phyloP scores from a whole-genome alignment of 257 asterid species.

The Solanum lignicaule region DNA sequence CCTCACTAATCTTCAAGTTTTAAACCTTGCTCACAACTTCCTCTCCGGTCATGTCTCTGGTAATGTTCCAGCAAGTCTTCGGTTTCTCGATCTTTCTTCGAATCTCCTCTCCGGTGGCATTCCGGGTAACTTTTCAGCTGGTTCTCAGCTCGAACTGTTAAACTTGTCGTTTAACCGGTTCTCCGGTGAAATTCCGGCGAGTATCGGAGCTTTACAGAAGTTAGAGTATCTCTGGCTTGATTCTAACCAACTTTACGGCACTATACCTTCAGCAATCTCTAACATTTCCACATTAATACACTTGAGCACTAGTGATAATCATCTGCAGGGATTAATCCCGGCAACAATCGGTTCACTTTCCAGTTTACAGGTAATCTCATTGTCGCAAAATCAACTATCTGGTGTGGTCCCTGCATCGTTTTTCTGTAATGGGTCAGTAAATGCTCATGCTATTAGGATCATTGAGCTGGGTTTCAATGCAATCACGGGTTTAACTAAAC shows the following conservation, averaged over 20 bases:
- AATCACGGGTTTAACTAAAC: conserved; percentile 32
- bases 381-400: conserved; percentile 39
- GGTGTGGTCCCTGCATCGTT: conserved; percentile 46
- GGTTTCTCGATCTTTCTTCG: conserved; percentile 42
- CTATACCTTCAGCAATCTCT: conserved; percentile 58
- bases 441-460: conserved; percentile 32
- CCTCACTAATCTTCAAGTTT: conserved; percentile 26
- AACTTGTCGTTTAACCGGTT: conserved; percentile 39
- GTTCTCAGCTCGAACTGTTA: conserved; percentile 28
- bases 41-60: conserved; percentile 41
- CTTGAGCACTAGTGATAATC: conserved; percentile 51
- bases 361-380: conserved; percentile 39
- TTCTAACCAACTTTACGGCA: conserved; percentile 39
- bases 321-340: conserved; percentile 42
- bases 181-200: conserved; percentile 49
- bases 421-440: conserved; percentile 39
- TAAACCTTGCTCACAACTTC: conserved; percentile 42
- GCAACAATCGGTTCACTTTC: conserved; percentile 42
- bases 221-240: conserved; percentile 55
- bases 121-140: conserved; percentile 16
- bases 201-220: conserved; percentile 39
- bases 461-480: conserved; percentile 51
- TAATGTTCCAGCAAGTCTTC: conserved; percentile 24
- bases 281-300: conserved; percentile 56
- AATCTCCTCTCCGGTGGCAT: conserved; percentile 41